Percentiles rank a stretch among this genome's conserved stretches.
Conservation (phyloP, 2,329 filamentous ascomycete species). For the Exophiala bonariae region DNA sequence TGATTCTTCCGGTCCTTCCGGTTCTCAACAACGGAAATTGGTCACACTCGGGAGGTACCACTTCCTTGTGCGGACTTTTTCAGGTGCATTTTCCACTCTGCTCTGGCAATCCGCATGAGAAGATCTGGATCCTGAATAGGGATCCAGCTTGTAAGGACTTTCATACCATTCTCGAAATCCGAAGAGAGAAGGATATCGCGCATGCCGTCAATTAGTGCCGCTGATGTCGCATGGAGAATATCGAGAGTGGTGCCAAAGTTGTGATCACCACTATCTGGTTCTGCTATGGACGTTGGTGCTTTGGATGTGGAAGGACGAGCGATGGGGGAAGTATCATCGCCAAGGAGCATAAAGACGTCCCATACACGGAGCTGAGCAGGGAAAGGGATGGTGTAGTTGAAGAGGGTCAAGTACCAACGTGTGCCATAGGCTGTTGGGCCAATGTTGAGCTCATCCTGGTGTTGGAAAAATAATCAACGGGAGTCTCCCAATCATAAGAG, state of each 20-base stretch:
- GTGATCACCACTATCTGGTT: slow-evolving; percentile 7
- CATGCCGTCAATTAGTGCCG: slow-evolving; percentile 87
- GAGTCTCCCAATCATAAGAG: not conserved
- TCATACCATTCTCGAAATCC: slow-evolving; percentile 98
- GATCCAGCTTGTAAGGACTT: slow-evolving; percentile 89
- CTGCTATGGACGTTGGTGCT: slow-evolving; percentile 11
- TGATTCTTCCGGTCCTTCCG: no score
- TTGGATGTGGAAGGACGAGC: slow-evolving; percentile 25
- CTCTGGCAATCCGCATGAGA: slow-evolving; percentile 83
- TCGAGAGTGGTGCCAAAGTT: slow-evolving; percentile 69
- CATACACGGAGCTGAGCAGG: slow-evolving; percentile 91
- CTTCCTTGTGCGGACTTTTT: slow-evolving; percentile 39
- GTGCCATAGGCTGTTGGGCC: slow-evolving; percentile 92
- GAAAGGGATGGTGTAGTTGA: slow-evolving; percentile 96
- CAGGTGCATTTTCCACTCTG: slow-evolving; percentile 75
- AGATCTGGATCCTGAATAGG: slow-evolving; percentile 92
- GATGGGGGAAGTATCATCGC: slow-evolving; percentile 53
- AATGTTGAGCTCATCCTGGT: slow-evolving; percentile 74
- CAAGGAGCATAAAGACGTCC: slow-evolving; percentile 96
- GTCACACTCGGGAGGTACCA: no score
- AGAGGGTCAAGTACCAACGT: slow-evolving; percentile 94
- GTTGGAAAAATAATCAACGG: no score
- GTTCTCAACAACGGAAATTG: no score
- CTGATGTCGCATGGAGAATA: slow-evolving; percentile 83
- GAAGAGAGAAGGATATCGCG: slow-evolving; percentile 84